These are phyloP conservation scores for Termitomyces sp. DNA, from an alignment of 1,284 basidiomycete genomes.

Conservation along the genomic window DNA sequence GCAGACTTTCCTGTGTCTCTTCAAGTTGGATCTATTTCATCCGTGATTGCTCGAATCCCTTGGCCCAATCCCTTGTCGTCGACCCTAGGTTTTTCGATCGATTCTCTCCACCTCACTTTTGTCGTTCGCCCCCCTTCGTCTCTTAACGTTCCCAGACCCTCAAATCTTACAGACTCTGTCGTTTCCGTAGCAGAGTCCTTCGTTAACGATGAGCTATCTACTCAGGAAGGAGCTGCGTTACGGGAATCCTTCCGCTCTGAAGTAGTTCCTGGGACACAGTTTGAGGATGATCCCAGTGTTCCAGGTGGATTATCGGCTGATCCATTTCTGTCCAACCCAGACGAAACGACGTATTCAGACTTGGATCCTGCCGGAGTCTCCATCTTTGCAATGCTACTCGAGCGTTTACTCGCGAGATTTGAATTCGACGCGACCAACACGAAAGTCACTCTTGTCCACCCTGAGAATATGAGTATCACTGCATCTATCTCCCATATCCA, in stretches of 20 bases:
- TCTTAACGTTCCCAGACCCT: constrained; percentile 15
- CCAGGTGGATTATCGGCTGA: constrained; percentile 67
- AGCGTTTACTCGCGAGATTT: constrained; percentile 78
- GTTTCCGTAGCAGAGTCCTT: constrained; percentile 80
- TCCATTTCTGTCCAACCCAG: constrained; percentile 43
- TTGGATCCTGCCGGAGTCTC: constrained; percentile 72
- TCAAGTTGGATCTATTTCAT: constrained; percentile 66
- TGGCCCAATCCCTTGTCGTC: constrained; percentile 74
- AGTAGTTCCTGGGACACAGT: constrained; percentile 22
- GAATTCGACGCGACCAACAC: constrained; percentile 72
- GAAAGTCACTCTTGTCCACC: constrained; percentile 61
- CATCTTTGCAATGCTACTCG: constrained; percentile 79
- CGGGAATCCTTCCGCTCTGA: constrained; percentile 62
- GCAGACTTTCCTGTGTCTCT: constrained; percentile 64
- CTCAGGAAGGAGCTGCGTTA: constrained; percentile 68
- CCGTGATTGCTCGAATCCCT: constrained; percentile 71
- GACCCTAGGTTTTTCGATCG: constrained; percentile 62
- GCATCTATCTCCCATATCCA: constrained; percentile 52
- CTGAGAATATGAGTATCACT: constrained; percentile 57
- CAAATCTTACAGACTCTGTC: constrained; percentile 70
- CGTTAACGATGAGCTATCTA: constrained; percentile 74
- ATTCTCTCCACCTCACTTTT: constrained; percentile 59
- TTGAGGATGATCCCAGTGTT: constrained; percentile 36
- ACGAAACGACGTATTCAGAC: constrained; percentile 37
- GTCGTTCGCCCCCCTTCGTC: constrained; percentile 33